Evolutionary conservation across 164 flowering plant genomes (phyloP), one percentile per base, ranked within the genome.

Genomic region (Magnolia officinalis): DNA sequence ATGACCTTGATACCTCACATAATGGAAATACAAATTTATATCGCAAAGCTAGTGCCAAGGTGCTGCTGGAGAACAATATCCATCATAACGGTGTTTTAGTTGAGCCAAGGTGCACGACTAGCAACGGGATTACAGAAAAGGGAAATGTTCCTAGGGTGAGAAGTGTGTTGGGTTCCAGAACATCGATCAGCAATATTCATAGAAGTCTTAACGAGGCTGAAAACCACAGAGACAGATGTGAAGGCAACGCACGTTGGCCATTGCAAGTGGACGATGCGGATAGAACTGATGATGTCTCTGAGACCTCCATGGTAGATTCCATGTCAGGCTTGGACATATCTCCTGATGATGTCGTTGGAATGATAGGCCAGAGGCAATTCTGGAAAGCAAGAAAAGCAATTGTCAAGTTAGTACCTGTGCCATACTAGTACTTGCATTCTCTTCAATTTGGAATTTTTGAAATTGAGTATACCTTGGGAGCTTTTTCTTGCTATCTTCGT

Each of bases 361-460:
- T 87, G 45, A 88, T 92, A 20, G 96, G 98, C 37, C 90, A 85
- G 80, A 90, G 92, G 63, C 89, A 86, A 24, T 92, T 93, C 81
- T 91, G 92, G 95, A 89, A 89, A 83, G 88, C 92, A 37, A 85
- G 98, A 80, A 86, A 77, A 79, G 92, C 86, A 29, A 91, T 95
- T 81, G 81, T 82, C 86, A 86, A 86, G 99, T 95, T 86, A 89
- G 97, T 89, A 73, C 49, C 74, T 29, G 9, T 50, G 63, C 63
- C 14, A 71, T 14, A 29, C 50, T 20, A 31, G 55, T 18, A 6
- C 67, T 55, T 55, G 16, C 50, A 52, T 51, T 71, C 31, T 21
- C 70, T 31, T 16, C 3, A 11, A 45, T 18, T 16, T 45, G 72
- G 24, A 45, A 67, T 5, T 67, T 21, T 65, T 67, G 50, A 29